phyloP scores from a whole-genome alignment of 2,329 filamentous ascomycete genomes.

The Microcera coccophila region DNA sequence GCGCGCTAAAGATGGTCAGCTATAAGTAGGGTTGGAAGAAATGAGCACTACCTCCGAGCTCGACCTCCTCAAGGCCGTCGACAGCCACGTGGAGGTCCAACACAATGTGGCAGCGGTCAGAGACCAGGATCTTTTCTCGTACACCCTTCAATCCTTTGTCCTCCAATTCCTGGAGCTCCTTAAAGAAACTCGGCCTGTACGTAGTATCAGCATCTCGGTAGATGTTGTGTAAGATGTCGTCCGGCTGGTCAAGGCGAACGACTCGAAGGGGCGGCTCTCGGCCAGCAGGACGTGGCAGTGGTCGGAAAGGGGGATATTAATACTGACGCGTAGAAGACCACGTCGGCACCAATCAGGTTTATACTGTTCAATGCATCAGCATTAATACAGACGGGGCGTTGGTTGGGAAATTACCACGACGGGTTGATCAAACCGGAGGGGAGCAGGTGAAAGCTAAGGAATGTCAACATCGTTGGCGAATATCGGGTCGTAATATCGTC shows the following conservation, averaged over 20 bases:
- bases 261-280: no score
- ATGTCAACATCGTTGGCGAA: not conserved
- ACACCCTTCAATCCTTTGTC: constrained; percentile 33
- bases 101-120: constrained; percentile 57
- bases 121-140: constrained; percentile 52
- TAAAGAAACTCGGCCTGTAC: no score
- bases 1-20: not conserved
- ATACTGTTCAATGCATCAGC: not conserved
- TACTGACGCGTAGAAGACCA: not conserved
- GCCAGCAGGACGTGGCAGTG: no score
- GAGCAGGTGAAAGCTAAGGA: not conserved
- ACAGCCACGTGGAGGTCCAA: constrained; percentile 61
- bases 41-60: constrained; percentile 40
- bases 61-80: constrained; percentile 60
- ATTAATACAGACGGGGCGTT: no score
- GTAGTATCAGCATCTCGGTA: not conserved
- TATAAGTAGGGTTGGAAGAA: not conserved
- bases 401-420: no score
- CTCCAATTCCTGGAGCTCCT: constrained; percentile 34
- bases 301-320: not conserved
- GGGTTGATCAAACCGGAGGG: not conserved
- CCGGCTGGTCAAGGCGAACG: not conserved
- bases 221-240: not conserved
- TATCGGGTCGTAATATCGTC: not conserved
- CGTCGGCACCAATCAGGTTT: not conserved